phyloP scores from a whole-genome alignment of 805 yeast genomes.

The Lachancea meyersii region DNA sequence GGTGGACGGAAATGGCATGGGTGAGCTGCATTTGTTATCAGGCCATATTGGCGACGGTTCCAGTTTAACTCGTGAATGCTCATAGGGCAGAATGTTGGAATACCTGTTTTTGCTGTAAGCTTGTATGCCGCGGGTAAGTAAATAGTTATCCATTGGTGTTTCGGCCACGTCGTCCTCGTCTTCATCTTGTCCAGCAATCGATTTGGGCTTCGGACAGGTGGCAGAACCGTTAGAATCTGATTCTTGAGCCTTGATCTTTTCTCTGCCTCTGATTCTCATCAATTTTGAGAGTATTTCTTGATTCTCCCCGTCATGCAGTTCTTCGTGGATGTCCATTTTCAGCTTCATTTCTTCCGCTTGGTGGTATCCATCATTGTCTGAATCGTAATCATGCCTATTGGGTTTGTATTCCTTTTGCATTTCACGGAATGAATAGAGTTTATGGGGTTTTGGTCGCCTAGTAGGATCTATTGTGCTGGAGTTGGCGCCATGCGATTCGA shows the following conservation, averaged over 20 bases:
- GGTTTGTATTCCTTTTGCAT: slow-evolving; percentile 10
- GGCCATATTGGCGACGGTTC: slow-evolving; percentile 29
- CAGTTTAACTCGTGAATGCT: slow-evolving; percentile 66
- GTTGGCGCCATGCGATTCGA: background rate
- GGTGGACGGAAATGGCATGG: background rate
- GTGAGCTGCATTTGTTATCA: slow-evolving; percentile 1
- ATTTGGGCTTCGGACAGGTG: background rate
- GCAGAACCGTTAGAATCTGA: background rate
- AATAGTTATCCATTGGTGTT: slow-evolving; percentile 30
- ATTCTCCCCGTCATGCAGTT: slow-evolving; percentile 11
- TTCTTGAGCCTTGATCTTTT: background rate
- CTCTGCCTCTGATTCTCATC: background rate
- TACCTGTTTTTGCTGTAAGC: slow-evolving; percentile 76
- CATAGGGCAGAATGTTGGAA: slow-evolving; percentile 80
- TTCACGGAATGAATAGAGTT: slow-evolving; percentile 10
- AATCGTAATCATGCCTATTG: slow-evolving; percentile 11
- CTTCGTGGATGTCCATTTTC: slow-evolving; percentile 12
- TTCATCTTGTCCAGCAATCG: background rate
- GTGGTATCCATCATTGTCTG: slow-evolving; percentile 13
- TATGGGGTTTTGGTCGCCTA: slow-evolving; percentile 1
- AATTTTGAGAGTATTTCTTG: slow-evolving; percentile 6
- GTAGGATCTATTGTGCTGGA: background rate
- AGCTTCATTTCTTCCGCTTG: slow-evolving; percentile 8
- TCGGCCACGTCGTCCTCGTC: slow-evolving; percentile 11
- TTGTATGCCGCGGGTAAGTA: slow-evolving; percentile 66